Evolutionary conservation across 23 red algal genomes (phyloP), one percentile per base, ranked within the genome.

Genomic region (Cyanidioschyzon merolae): DNA sequence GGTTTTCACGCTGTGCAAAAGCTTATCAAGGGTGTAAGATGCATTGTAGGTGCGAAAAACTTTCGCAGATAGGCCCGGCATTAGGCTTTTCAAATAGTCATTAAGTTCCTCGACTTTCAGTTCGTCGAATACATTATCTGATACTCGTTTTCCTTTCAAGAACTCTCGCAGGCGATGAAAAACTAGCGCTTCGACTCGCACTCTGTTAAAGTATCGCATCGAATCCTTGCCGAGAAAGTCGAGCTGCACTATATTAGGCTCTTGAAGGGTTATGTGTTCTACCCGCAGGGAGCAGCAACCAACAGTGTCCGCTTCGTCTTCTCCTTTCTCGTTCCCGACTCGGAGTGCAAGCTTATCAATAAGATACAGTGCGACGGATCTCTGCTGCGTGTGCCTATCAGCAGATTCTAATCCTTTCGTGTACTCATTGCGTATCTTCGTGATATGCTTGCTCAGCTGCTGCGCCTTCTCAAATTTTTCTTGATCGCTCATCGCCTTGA

Each of bases 1-100:
- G 2, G 59, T 39, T 29, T 67, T 81, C 1, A 51, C 63, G 34
- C 80, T 58, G 45, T 79, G 39, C 12, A 96, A 50, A 30, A 96
- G 58, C 1, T 51, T 58, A 79, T 91, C 94, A 57, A 98, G 40
- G 2, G 94, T 98, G 35, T 84, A 68, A 34, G 88, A 91, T 2
- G 94, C 94, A 77, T 98, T 98, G 75, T 89, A 98, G 12, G 94
- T 98, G 76, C 94, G 94, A 83, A 98, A 98, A 37, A 98, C 94
- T 57, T 98, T 98, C 0, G 94, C 94, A 32, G 84, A 88, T 26
- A 98, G 75, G 58, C 94, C 94, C 54, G 87, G 85, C 94, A 98
- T 98, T 1, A 90, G 63, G 26, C 80, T 82, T 79, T 92, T 91
- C 24, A 98, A 75, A 59, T 98, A 87, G 74, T 98, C 88, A 75